These are phyloP conservation scores for Colletotrichum plurivorum DNA, from an alignment of 2,329 filamentous ascomycete species.

Conservation along the genomic window DNA sequence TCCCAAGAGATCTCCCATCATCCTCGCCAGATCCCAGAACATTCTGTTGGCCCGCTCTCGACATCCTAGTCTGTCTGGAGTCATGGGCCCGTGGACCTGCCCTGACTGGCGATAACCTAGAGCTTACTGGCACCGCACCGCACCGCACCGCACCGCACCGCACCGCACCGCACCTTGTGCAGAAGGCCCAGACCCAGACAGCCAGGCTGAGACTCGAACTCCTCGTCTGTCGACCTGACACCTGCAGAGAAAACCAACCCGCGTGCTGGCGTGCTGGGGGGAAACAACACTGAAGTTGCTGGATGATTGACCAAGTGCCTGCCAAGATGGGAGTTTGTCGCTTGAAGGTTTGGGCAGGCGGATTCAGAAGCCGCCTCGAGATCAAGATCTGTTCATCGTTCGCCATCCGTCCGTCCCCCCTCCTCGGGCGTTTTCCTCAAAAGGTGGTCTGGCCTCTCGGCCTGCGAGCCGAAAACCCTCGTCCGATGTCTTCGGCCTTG, in stretches of 20 bases:
- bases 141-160: too few species aligned
- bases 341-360: too few species aligned
- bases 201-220: too few species aligned
- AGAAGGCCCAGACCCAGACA: too few species aligned
- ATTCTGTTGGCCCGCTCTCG: background rate
- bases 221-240: background rate
- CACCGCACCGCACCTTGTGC: too few species aligned
- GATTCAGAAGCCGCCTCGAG: too few species aligned
- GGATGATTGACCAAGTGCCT: too few species aligned
- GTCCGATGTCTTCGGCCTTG: background rate
- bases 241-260: background rate
- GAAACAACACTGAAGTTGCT: background rate
- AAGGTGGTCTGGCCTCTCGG: too few species aligned
- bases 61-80: background rate
- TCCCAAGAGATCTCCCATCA: background rate
- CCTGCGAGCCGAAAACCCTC: background rate
- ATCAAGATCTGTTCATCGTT: too few species aligned
- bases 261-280: background rate
- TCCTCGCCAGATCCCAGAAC: background rate
- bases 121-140: background rate
- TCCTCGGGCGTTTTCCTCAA: too few species aligned
- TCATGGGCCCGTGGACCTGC: background rate
- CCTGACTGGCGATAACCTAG: background rate
- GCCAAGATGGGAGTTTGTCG: too few species aligned
- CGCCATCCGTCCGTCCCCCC: too few species aligned